Conservation (phyloP, 495 filamentous ascomycete genomes). For the Podospora comata region DNA sequence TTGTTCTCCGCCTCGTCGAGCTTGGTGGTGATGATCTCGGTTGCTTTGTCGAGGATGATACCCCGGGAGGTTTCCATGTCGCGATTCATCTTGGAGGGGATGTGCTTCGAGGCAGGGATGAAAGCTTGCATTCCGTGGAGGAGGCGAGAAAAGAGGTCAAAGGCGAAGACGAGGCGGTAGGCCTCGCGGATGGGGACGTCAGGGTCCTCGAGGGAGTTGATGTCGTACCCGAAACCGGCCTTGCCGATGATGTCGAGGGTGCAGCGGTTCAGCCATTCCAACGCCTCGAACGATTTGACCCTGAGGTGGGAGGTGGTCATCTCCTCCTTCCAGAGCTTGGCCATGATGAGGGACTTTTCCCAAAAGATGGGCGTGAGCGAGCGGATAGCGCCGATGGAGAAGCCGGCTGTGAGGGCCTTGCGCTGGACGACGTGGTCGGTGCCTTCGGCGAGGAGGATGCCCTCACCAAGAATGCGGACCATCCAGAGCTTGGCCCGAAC, state of each 20-base stretch:
- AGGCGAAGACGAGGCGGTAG: conserved; percentile 46
- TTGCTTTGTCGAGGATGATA: conserved; percentile 36
- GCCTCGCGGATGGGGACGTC: conserved; percentile 42
- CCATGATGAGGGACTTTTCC: conserved; percentile 47
- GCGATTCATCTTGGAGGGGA: conserved; percentile 46
- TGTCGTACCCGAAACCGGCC: conserved; percentile 49
- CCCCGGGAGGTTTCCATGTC: conserved; percentile 41
- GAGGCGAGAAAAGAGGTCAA: conserved; percentile 38
- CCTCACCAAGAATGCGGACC: conserved; percentile 48
- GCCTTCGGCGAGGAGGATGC: conserved; percentile 48
- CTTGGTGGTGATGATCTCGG: conserved; percentile 21
- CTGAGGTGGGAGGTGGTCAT: conserved; percentile 31
- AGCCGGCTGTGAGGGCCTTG: conserved; percentile 46
- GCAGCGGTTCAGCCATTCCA: conserved; percentile 49
- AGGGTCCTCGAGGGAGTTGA: conserved; percentile 43
- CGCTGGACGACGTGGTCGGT: conserved; percentile 45
- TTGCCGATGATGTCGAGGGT: conserved; percentile 53
- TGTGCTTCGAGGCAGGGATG: conserved; percentile 40
- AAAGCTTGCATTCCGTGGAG: conserved; percentile 47
- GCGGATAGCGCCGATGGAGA: conserved; percentile 46
- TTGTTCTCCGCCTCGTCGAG: conserved; percentile 28
- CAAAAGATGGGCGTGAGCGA: conserved; percentile 49
- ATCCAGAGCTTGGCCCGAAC: conserved; percentile 50
- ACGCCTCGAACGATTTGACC: conserved; percentile 37
- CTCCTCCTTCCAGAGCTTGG: conserved; percentile 40